Evolutionary conservation across 1,139 yeast genomes (phyloP).

Genomic region (Kurtzmaniella natalensis): DNA sequence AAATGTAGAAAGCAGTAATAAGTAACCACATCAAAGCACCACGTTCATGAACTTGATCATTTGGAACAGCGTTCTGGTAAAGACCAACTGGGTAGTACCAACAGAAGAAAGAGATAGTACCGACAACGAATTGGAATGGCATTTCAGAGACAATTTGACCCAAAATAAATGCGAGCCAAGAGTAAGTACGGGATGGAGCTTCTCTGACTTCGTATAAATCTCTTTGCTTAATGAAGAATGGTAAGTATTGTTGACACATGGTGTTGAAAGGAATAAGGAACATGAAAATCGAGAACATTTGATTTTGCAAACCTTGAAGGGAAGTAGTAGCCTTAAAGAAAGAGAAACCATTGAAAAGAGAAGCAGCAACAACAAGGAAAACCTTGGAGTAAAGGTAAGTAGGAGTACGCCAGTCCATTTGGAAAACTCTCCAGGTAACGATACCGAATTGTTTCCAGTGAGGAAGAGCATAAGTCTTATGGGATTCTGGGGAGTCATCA

Average conservation of each 20-base stretch:
- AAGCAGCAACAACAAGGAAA: constrained; percentile 44
- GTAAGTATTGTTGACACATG: constrained; percentile 68
- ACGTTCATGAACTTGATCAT: constrained; percentile 32
- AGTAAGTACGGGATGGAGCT: constrained; percentile 61
- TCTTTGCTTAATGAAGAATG: constrained; percentile 67
- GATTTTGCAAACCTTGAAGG: constrained; percentile 57
- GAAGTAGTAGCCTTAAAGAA: constrained; percentile 65
- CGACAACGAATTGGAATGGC: constrained; percentile 30
- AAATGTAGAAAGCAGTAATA: constrained; percentile 52
- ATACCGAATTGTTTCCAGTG: constrained; percentile 43
- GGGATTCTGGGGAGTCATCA: constrained; percentile 29
- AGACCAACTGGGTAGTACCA: constrained; percentile 43
- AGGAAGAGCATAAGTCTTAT: constrained; percentile 42
- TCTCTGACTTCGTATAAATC: constrained; percentile 86
- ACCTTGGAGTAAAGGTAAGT: constrained; percentile 64
- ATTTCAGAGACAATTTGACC: constrained; percentile 35
- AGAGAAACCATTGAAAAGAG: constrained; percentile 69
- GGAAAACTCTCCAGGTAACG: constrained; percentile 53
- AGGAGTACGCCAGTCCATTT: constrained; percentile 77
- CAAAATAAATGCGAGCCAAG: constrained; percentile 43
- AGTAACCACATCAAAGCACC: constrained; percentile 69
- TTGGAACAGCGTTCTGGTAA: constrained; percentile 28
- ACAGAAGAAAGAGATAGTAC: constrained; percentile 33
- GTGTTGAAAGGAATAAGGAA: constrained; percentile 58
- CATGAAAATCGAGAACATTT: constrained; percentile 70